Conservation (phyloP, 83 land plant genomes). For the Diphasiastrum complanatum region DNA sequence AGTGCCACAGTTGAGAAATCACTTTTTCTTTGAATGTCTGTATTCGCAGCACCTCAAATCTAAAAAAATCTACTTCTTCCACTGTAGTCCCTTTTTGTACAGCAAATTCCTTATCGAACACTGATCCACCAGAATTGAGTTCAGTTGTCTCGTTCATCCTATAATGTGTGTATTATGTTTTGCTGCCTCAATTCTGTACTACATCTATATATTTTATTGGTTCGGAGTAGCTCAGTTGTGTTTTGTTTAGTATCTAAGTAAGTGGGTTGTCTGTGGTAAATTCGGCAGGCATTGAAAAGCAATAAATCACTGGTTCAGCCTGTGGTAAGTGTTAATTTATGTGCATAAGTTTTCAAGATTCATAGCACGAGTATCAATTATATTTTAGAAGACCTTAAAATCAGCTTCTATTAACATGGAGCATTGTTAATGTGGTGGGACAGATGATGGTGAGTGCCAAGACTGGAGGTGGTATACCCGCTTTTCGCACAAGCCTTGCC, state of each 20-base stretch:
- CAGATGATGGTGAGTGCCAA: conserved; percentile 44
- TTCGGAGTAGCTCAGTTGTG: not conserved
- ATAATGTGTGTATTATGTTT: too few relatives aligned
- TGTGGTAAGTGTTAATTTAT: conserved; percentile 11
- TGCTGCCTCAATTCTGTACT: too few relatives aligned
- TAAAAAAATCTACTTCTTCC: too few relatives aligned
- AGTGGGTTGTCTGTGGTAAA: not conserved
- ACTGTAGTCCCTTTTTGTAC: too few relatives aligned
- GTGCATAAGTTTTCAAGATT: not conserved
- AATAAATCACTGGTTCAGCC: conserved; percentile 13
- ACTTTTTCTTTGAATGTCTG: too few relatives aligned
- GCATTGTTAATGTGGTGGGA: conserved; percentile 8
- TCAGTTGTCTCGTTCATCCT: too few relatives aligned
- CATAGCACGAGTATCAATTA: not conserved
- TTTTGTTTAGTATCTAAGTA: not conserved
- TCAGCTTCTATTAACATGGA: not conserved
- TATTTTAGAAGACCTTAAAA: not conserved
- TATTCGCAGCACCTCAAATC: too few relatives aligned
- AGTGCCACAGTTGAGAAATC: too few relatives aligned
- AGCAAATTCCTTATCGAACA: too few relatives aligned
- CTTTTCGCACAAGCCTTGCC: conserved; percentile 20
- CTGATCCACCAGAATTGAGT: too few relatives aligned
- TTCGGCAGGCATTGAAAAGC: conserved; percentile 10
- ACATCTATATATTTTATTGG: too few relatives aligned
- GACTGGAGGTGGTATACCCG: conserved; percentile 32